phyloP scores from a whole-genome alignment of 352 stramenopile genomes.

The Phytopythium mirpurense region DNA sequence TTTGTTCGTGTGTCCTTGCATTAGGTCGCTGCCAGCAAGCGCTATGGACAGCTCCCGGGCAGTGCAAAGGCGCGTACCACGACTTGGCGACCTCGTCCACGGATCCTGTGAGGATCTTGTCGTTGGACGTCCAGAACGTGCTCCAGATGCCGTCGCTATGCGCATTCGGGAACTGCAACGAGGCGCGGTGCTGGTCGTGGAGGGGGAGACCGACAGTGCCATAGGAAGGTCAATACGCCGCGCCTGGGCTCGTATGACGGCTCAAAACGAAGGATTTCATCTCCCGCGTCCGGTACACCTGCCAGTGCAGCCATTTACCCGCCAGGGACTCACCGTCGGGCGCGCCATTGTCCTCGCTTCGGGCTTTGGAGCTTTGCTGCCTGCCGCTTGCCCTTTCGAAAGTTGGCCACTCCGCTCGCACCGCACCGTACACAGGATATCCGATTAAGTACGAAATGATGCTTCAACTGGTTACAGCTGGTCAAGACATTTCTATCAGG shows the following conservation, averaged over 20 bases:
- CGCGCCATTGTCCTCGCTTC: background rate
- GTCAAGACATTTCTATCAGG: too few species aligned
- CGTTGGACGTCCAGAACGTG: conserved; percentile 83
- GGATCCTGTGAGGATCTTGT: conserved; percentile 85
- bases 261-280: background rate
- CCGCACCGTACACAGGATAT: too few species aligned
- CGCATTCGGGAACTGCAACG: conserved; percentile 74
- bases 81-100: conserved; percentile 86
- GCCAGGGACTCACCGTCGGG: background rate
- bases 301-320: background rate
- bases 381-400: background rate
- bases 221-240: background rate
- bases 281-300: background rate
- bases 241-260: background rate
- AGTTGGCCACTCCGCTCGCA: too few species aligned
- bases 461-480: too few species aligned
- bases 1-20: too few species aligned
- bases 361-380: background rate
- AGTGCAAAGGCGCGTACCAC: conserved; percentile 36
- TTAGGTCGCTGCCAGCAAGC: background rate
- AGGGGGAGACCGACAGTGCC: background rate
- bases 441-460: too few species aligned
- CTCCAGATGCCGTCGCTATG: conserved; percentile 88
- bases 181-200: conserved; percentile 60
- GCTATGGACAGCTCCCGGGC: background rate